Evolutionary conservation across 345 rosid genomes (phyloP).

Genomic region (Populus deltoides): DNA sequence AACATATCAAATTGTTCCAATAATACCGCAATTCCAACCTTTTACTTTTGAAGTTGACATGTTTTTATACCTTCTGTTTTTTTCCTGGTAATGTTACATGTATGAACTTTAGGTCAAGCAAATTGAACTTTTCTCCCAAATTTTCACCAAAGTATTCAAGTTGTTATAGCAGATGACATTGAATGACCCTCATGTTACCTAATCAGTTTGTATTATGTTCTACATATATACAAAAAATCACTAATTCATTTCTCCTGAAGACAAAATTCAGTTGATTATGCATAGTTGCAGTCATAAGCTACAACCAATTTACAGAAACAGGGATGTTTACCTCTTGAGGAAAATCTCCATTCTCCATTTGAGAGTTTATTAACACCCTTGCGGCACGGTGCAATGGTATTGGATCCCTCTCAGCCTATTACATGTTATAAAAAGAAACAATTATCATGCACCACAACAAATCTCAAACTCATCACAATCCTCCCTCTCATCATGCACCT

Average conservation of each 20-base stretch:
- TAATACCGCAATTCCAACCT: background rate
- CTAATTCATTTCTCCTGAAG: background rate
- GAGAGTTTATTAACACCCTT: conserved; percentile 23
- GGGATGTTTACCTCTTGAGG: conserved; percentile 26
- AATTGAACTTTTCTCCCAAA: too few relatives aligned
- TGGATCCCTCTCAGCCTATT: conserved; percentile 20
- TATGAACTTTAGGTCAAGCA: too few relatives aligned
- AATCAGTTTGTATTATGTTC: too few relatives aligned
- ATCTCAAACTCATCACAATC: background rate
- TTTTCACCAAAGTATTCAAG: too few relatives aligned
- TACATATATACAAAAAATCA: too few relatives aligned
- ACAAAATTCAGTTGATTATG: background rate
- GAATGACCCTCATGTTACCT: too few relatives aligned
- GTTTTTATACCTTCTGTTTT: too few relatives aligned
- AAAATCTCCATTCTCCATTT: conserved; percentile 34
- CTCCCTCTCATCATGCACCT: background rate
- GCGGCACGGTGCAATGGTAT: conserved; percentile 31
- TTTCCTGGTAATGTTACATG: too few relatives aligned
- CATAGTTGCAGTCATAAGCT: background rate
- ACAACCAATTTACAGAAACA: background rate
- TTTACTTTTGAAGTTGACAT: too few relatives aligned
- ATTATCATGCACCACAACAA: background rate
- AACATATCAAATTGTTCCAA: background rate
- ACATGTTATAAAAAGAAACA: background rate
- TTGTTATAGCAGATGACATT: too few relatives aligned